Conservation (phyloP, 305 asterid species). For the Striga hermonthica region DNA sequence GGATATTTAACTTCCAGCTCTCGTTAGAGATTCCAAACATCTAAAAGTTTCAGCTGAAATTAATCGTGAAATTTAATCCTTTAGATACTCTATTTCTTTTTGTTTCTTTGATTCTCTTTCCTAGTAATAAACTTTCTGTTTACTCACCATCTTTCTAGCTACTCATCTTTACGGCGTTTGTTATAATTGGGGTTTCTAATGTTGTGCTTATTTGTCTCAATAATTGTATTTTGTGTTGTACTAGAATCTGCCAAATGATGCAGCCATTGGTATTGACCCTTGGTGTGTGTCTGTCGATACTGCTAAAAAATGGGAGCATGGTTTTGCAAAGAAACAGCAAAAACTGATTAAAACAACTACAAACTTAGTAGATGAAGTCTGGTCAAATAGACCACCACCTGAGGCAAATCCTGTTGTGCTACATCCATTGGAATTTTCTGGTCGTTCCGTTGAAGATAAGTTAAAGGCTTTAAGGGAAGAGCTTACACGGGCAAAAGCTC, state of each 20-base stretch:
- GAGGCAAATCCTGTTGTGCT: conserved; percentile 65
- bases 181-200: conserved; percentile 21
- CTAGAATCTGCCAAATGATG: conserved; percentile 73
- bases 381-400: conserved; percentile 72
- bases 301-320: conserved; percentile 78
- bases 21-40: not conserved
- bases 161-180: conserved; percentile 14
- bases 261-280: conserved; percentile 82
- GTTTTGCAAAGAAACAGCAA: conserved; percentile 71
- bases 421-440: conserved; percentile 80
- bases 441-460: conserved; percentile 77
- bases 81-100: conserved; percentile 1
- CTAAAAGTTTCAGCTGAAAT: conserved; percentile 3
- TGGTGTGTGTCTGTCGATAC: conserved; percentile 95
- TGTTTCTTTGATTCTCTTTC: not conserved
- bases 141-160: conserved; percentile 13
- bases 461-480: conserved; percentile 76
- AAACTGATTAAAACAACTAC: conserved; percentile 60
- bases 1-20: conserved; percentile 13
- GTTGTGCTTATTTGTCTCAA: conserved; percentile 18
- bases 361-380: conserved; percentile 89
- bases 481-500: conserved; percentile 62
- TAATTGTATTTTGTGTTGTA: conserved; percentile 33
- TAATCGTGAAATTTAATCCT: not conserved
- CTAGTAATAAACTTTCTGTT: not conserved